phyloP scores from a whole-genome alignment of 2,329 filamentous ascomycete species.

The Claviceps pazoutovae region DNA sequence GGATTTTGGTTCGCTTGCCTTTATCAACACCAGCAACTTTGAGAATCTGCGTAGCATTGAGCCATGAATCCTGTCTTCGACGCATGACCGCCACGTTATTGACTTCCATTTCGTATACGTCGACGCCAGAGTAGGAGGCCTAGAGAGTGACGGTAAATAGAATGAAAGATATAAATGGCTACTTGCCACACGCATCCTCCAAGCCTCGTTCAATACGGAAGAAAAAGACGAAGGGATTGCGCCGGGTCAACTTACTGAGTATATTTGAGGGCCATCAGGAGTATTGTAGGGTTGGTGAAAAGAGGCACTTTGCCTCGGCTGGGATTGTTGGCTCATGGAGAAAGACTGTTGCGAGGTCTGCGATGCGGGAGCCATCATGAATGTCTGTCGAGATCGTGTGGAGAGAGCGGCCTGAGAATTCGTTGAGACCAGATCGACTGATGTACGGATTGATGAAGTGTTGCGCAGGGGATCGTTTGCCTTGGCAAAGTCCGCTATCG shows the following conservation, averaged over 20 bases:
- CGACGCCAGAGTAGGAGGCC: conserved; percentile 88
- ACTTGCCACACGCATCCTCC: neutral
- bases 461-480: neutral
- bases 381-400: neutral
- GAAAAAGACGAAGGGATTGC: neutral
- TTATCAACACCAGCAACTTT: conserved; percentile 97
- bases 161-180: neutral
- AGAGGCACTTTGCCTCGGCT: conserved; percentile 24
- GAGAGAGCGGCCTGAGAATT: neutral
- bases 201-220: too few relatives aligned
- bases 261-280: conserved; percentile 41
- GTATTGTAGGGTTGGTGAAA: conserved; percentile 22
- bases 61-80: conserved; percentile 83
- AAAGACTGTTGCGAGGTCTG: conserved; percentile 44
- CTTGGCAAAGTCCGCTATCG: neutral
- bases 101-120: conserved; percentile 98
- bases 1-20: conserved; percentile 90
- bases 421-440: too few relatives aligned
- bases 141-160: conserved; percentile 11
- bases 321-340: conserved; percentile 41
- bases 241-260: conserved; percentile 34
- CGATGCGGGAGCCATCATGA: conserved; percentile 27
- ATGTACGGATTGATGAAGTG: neutral
- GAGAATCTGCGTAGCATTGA: conserved; percentile 96
- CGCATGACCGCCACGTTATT: conserved; percentile 92